Base-by-base conservation (phyloP, 1,284 basidiomycete species). In the Butyriboletus appendiculatus region DNA sequence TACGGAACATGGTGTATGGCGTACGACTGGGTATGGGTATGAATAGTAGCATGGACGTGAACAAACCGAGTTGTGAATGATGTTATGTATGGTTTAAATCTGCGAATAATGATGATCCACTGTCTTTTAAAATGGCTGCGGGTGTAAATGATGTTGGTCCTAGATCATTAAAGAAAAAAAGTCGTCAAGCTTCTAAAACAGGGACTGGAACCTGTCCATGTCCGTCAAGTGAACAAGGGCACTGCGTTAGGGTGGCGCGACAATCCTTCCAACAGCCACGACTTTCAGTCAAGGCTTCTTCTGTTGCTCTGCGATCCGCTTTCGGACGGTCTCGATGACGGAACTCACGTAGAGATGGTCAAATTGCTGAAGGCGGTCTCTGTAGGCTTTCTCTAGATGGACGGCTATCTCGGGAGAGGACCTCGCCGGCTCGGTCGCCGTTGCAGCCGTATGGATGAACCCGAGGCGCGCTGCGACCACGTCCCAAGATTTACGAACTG, bases 271-370 rank as follows among this genome's bases (percentile, higher is more conserved):
- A 50, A 34, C 16, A 48, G 45, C 53, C 58, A 54, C 40, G 48
- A 64, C 39, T 39, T 51, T 47, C 50, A 33, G 34, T 67, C 64
- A 65, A 40, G 56, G 26, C 64, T 67, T 71, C 56, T 53, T 71
- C 56, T 70, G 69, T 42, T 67, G 63, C 48, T 71, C 69, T 57
- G 60, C 67, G 59, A 68, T 71, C 62, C 66, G 64, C 58, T 67
- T 68, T 56, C 69, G 67, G 56, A 71, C 55, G 16, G 62, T 71
- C 40, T 69, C 69, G 41, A 69, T 45, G 41, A 68, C 69, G 33
- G 66, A 68, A 45, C 64, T 63, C 56, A 72, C 70, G 53, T 70
- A 71, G 56, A 68, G 64, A 50, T 70, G 69, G 54, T 71, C 67
- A 53, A 71, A 72, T 57, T 71, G 64, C 46, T 70, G 59, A 38